Percentiles rank a stretch among this genome's conserved stretches.
Evolutionary conservation across 257 asterid genomes (phyloP).

Genomic region (Solanum boliviense): DNA sequence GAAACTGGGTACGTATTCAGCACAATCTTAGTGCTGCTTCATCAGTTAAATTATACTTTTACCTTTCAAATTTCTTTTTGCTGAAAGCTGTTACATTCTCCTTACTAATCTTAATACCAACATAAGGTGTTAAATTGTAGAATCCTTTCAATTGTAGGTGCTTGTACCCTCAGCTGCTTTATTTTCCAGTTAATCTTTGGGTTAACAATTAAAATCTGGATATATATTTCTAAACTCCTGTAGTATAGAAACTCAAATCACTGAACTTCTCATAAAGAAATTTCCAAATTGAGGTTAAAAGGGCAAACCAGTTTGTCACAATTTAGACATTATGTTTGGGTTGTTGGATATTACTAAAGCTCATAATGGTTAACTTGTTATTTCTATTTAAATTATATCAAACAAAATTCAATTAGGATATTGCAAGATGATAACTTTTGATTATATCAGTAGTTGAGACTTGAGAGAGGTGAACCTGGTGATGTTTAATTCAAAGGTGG

Average conservation of each 20-base stretch:
- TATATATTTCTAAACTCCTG: neutral
- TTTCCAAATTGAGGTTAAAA: neutral
- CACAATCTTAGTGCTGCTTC: neutral
- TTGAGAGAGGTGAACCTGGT: neutral
- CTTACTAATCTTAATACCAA: neutral
- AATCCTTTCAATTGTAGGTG: neutral
- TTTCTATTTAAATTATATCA: neutral
- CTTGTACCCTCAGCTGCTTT: neutral
- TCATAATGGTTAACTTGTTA: neutral
- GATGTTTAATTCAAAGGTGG: neutral
- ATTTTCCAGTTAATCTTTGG: neutral
- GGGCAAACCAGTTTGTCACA: neutral
- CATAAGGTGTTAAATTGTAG: neutral
- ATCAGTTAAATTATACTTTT: neutral
- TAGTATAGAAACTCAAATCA: neutral
- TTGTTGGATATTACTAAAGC: neutral
- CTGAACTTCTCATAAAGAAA: neutral
- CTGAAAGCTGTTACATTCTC: neutral
- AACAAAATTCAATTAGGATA: neutral
- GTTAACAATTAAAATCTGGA: neutral
- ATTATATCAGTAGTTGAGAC: neutral
- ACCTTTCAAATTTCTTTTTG: neutral
- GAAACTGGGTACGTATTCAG: neutral
- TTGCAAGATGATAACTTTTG: neutral
- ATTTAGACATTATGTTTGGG: neutral